phyloP scores from a whole-genome alignment of 192 early-diverging fungal genomes.

The Coemansia nantahalensis region DNA sequence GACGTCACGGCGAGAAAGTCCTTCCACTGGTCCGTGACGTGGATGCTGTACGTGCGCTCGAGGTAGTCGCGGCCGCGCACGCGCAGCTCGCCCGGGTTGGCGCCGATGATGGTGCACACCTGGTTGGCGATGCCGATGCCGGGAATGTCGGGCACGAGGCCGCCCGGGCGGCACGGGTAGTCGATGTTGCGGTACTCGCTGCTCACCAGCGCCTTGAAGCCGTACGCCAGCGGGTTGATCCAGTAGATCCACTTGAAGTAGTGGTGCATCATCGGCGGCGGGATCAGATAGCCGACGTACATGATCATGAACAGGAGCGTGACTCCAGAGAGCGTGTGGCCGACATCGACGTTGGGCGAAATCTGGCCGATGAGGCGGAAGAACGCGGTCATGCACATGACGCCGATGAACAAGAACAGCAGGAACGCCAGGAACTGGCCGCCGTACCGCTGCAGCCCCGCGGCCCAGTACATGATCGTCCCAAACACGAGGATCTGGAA shows the following conservation, averaged over 20 bases:
- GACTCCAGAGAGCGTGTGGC: slow-evolving; percentile 47
- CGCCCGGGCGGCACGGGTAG: slow-evolving; percentile 20
- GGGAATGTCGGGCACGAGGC: slow-evolving; percentile 48
- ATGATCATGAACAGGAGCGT: slow-evolving; percentile 45
- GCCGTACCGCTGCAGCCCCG: slow-evolving; percentile 56
- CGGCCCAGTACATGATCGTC: slow-evolving; percentile 63
- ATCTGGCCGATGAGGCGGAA: slow-evolving; percentile 56
- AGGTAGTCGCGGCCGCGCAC: slow-evolving; percentile 63
- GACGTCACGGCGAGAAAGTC: slow-evolving; percentile 56
- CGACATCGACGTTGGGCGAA: slow-evolving; percentile 43
- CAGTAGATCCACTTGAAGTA: slow-evolving; percentile 68
- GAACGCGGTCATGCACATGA: slow-evolving; percentile 59
- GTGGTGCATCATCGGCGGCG: slow-evolving; percentile 58
- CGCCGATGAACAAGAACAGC: slow-evolving; percentile 58
- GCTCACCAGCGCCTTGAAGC: slow-evolving; percentile 60
- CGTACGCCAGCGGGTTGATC: slow-evolving; percentile 71
- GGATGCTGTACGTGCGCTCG: slow-evolving; percentile 50
- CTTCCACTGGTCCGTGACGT: slow-evolving; percentile 56
- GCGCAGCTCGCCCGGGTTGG: slow-evolving; percentile 45
- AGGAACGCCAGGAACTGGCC: slow-evolving; percentile 68
- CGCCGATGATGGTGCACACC: slow-evolving; percentile 62
- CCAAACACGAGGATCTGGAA: slow-evolving; percentile 59
- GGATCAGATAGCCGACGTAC: slow-evolving; percentile 58
- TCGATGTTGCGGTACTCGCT: slow-evolving; percentile 66
- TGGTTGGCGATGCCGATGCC: slow-evolving; percentile 46